A percentile compares a stretch with the other conserved stretches of the same genome.
Evolutionary conservation across 208 protist species (phyloP).

Genomic region (Trichomonas vaginalis): DNA sequence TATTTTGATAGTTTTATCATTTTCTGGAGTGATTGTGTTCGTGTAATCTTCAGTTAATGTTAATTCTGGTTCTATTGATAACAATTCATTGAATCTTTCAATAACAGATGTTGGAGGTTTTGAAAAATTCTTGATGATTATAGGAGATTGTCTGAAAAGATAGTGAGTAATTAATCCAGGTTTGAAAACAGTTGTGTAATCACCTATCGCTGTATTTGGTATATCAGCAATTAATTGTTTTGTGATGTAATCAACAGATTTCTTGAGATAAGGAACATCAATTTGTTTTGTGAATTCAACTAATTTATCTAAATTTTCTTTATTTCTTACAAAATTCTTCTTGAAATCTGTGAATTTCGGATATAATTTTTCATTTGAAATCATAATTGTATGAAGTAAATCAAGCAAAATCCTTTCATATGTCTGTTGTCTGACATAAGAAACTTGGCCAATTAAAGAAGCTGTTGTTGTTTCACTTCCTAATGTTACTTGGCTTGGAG

Average conservation of each 20-base stretch:
- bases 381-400: neutral
- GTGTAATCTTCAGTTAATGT: neutral
- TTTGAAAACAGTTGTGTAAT: neutral
- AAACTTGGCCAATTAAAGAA: neutral
- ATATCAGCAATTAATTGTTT: neutral
- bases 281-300: neutral
- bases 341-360: neutral
- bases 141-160: neutral
- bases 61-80: neutral
- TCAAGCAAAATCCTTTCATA: neutral
- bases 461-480: neutral
- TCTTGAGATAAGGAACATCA: neutral
- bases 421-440: neutral
- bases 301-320: neutral
- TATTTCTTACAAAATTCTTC: neutral
- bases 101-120: neutral
- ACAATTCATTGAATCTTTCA: slow-evolving; percentile 14
- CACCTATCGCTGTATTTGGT: neutral
- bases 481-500: neutral
- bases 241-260: neutral
- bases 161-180: neutral
- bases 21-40: neutral
- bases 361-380: neutral
- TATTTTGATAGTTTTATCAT: neutral
- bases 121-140: neutral